Conservation (phyloP, 768 basidiomycete genomes). For the Clavulina sp. region DNA sequence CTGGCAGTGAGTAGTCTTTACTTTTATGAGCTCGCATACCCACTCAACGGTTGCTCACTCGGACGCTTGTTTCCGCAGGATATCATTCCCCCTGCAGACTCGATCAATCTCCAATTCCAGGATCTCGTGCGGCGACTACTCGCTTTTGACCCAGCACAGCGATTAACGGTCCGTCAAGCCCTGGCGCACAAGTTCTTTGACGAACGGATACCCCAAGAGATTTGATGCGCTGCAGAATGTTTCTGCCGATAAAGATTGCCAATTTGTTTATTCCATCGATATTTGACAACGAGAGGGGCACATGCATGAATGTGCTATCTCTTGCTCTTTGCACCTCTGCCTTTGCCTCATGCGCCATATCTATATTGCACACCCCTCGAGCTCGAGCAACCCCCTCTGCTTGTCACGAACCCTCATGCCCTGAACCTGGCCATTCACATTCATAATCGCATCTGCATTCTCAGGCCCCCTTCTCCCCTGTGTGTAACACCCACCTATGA, state of each 20-base stretch:
- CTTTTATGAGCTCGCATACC: background rate
- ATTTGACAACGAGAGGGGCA: background rate
- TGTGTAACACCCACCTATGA: background rate
- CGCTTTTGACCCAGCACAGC: slow-evolving; percentile 74
- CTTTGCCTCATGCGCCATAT: background rate
- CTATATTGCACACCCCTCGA: background rate
- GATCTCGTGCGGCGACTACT: slow-evolving; percentile 78
- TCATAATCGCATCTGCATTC: background rate
- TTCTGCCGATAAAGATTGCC: background rate
- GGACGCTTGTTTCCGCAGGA: slow-evolving; percentile 32
- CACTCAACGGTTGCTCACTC: background rate
- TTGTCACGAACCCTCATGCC: too few relatives aligned
- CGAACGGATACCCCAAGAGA: slow-evolving; percentile 9
- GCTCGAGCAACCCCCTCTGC: background rate
- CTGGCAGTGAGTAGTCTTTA: slow-evolving; percentile 28
- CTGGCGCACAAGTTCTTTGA: slow-evolving; percentile 75
- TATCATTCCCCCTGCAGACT: slow-evolving; percentile 63
- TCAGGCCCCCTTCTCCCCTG: background rate
- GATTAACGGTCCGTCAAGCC: slow-evolving; percentile 78
- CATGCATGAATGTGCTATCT: background rate
- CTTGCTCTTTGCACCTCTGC: background rate
- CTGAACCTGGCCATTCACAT: too few relatives aligned
- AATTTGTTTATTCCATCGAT: too few relatives aligned
- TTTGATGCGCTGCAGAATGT: background rate
- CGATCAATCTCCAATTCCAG: slow-evolving; percentile 61